phyloP scores from a whole-genome alignment of 2,329 filamentous ascomycete species.

The Xylariales sp. region DNA sequence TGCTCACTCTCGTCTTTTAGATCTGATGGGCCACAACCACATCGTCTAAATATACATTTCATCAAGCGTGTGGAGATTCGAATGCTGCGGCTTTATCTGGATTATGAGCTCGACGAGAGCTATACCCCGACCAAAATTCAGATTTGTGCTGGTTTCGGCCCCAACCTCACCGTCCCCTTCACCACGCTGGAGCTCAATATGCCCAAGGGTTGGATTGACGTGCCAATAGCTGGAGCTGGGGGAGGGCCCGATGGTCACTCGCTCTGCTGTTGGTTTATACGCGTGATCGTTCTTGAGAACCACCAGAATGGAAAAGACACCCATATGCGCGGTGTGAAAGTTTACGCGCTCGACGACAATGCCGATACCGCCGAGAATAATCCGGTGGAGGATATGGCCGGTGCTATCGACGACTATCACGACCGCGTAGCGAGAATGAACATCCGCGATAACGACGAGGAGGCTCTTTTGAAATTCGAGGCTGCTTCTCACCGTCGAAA shows the following conservation, averaged over 20 bases:
- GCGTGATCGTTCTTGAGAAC: slow-evolving; percentile 89
- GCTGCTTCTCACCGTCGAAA: slow-evolving; percentile 24
- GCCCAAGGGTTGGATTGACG: slow-evolving; percentile 87
- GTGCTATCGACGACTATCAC: slow-evolving; percentile 24
- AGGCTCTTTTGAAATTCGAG: slow-evolving; percentile 23
- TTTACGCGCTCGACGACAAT: slow-evolving; percentile 59
- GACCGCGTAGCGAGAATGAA: slow-evolving; percentile 20
- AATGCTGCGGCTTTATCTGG: slow-evolving; percentile 77
- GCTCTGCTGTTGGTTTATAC: slow-evolving; percentile 82
- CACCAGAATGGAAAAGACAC: slow-evolving; percentile 99
- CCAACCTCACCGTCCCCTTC: slow-evolving; percentile 89
- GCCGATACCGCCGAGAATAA: slow-evolving; percentile 33
- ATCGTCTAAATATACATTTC: slow-evolving; percentile 80
- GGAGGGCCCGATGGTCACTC: slow-evolving; percentile 64
- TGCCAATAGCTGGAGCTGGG: slow-evolving; percentile 56
- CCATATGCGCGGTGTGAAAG: slow-evolving; percentile 89
- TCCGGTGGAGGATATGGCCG: slow-evolving; percentile 27
- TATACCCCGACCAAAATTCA: slow-evolving; percentile 94
- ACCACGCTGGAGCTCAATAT: slow-evolving; percentile 72
- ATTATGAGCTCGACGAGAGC: slow-evolving; percentile 89
- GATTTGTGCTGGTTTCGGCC: slow-evolving; percentile 83
- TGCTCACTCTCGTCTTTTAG: slow-evolving; percentile 28
- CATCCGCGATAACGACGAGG: slow-evolving; percentile 26
- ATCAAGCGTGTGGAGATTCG: slow-evolving; percentile 77
- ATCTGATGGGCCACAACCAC: slow-evolving; percentile 80